phyloP scores from a whole-genome alignment of 2,329 filamentous ascomycete genomes.

The Ceratocystis diversiconidia region DNA sequence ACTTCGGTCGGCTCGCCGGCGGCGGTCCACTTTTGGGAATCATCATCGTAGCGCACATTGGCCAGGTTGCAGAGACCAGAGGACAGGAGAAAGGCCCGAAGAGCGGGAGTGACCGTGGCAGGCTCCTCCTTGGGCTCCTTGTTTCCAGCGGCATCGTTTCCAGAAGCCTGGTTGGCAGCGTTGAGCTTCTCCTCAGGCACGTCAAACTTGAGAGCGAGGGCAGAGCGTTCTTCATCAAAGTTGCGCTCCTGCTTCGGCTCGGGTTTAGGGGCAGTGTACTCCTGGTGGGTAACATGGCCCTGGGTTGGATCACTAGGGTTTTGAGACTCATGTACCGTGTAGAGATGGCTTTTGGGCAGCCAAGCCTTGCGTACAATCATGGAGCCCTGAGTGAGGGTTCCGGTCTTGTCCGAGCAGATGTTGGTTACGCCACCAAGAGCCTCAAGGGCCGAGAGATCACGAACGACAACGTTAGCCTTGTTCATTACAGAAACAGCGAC shows the following conservation, averaged over 20 bases:
- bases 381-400: slow-evolving; percentile 52
- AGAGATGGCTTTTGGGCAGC: slow-evolving; percentile 43
- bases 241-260: slow-evolving; percentile 32
- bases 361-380: slow-evolving; percentile 57
- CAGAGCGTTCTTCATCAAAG: slow-evolving; percentile 45
- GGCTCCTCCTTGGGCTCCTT: slow-evolving; percentile 25
- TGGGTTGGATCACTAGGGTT: slow-evolving; percentile 47
- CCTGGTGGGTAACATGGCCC: slow-evolving; percentile 35
- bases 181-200: slow-evolving; percentile 43
- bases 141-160: slow-evolving; percentile 19
- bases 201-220: slow-evolving; percentile 47
- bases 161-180: slow-evolving; percentile 2
- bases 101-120: slow-evolving; percentile 35
- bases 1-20: slow-evolving; percentile 63
- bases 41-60: slow-evolving; percentile 41
- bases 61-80: slow-evolving; percentile 52
- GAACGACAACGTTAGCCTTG: slow-evolving; percentile 49
- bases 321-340: slow-evolving; percentile 47
- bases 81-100: slow-evolving; percentile 38
- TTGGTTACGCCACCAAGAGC: slow-evolving; percentile 57
- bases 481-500: slow-evolving; percentile 51
- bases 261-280: slow-evolving; percentile 23
- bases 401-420: slow-evolving; percentile 62
- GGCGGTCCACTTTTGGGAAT: slow-evolving; percentile 47
- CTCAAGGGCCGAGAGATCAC: slow-evolving; percentile 53